Percentiles rank a stretch among this genome's conserved stretches.
These are phyloP conservation scores for Rugiboletus extremiorientalis DNA, from an alignment of 1,284 basidiomycete genomes.

Conservation along the genomic window DNA sequence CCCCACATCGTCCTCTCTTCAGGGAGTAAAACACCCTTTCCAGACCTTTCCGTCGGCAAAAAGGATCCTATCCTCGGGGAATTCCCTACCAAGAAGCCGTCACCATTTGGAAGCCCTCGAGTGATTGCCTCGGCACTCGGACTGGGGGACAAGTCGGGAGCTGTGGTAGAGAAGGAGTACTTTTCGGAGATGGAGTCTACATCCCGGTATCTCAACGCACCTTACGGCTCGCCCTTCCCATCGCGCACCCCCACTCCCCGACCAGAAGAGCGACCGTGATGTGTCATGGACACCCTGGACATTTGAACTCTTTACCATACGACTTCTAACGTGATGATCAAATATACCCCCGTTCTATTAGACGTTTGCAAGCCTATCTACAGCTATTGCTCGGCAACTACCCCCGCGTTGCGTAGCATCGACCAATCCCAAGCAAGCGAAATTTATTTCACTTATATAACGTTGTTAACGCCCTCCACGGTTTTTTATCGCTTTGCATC, in stretches of 20 bases:
- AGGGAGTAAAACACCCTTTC: constrained; percentile 41
- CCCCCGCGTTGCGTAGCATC: constrained; percentile 25
- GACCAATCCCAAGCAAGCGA: constrained; percentile 29
- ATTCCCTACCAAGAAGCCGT: constrained; percentile 46
- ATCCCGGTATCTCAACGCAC: constrained; percentile 56
- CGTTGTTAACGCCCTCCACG: constrained; percentile 31
- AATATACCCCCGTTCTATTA: constrained; percentile 37
- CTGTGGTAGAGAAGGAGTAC: constrained; percentile 34
- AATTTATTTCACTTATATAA: constrained; percentile 39
- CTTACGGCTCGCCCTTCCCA: constrained; percentile 65
- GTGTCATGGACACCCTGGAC: constrained; percentile 11
- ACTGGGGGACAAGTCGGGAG: constrained; percentile 35
- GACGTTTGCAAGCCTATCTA: constrained; percentile 35
- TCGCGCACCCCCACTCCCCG: constrained; percentile 58
- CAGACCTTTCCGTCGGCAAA: constrained; percentile 51
- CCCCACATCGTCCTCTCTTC: constrained; percentile 40
- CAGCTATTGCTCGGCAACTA: constrained; percentile 35
- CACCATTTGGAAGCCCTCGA: constrained; percentile 52
- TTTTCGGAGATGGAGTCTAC: constrained; percentile 55
- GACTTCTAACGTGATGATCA: constrained; percentile 36
- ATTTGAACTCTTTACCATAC: constrained; percentile 30
- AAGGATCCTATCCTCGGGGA: constrained; percentile 61
- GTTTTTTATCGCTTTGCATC: constrained; percentile 30
- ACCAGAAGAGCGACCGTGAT: constrained; percentile 33
- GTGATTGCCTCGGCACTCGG: constrained; percentile 49